These are phyloP conservation scores for Pseudocohnilembus persalinus DNA, from an alignment of 169 alveolate genomes.

Conservation along the genomic window DNA sequence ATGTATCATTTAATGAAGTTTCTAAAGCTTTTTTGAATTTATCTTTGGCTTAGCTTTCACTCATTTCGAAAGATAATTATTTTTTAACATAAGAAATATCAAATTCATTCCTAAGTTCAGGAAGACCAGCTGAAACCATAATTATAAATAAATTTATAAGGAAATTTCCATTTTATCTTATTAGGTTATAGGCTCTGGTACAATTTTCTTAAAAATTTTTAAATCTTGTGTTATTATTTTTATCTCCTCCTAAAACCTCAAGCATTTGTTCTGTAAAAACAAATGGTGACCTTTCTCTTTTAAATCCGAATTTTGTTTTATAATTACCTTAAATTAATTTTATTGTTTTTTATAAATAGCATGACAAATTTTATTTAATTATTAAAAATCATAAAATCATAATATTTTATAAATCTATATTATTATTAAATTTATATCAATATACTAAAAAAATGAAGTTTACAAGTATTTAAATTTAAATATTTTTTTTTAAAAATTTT, in stretches of 20 bases:
- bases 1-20: constrained; percentile 31
- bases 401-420: too few relatives aligned
- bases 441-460: too few relatives aligned
- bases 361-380: background rate
- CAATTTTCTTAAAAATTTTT: constrained; percentile 66
- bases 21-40: constrained; percentile 40
- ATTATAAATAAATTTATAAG: constrained; percentile 78
- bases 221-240: constrained; percentile 52
- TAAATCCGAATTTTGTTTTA: constrained; percentile 75
- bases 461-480: too few relatives aligned
- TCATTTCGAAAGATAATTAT: constrained; percentile 26
- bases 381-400: background rate
- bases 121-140: constrained; percentile 78
- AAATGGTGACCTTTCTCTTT: constrained; percentile 86
- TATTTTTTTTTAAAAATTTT: too few relatives aligned
- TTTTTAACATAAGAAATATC: constrained; percentile 34
- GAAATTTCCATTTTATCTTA: constrained; percentile 78
- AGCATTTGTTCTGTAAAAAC: constrained; percentile 86
- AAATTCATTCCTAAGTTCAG: constrained; percentile 24
- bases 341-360: background rate
- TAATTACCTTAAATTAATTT: constrained; percentile 26
- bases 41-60: constrained; percentile 41
- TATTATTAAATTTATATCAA: too few relatives aligned
- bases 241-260: constrained; percentile 76
- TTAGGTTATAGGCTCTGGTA: constrained; percentile 73